Evolutionary conservation across 2,329 filamentous ascomycete genomes (phyloP), one percentile per base, ranked within the genome.

Genomic region (Onygenales sp.): DNA sequence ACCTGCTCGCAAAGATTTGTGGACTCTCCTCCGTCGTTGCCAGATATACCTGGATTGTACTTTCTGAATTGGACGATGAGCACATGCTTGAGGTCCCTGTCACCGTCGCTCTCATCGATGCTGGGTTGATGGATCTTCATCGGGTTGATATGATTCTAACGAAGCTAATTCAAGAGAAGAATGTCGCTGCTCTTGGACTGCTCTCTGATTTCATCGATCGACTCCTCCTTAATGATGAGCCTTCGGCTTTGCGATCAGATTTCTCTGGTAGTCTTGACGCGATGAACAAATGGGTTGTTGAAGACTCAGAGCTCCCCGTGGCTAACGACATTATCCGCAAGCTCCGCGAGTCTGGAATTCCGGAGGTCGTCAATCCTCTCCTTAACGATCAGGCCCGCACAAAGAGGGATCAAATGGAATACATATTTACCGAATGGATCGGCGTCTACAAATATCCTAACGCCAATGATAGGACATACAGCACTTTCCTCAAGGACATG

Each of bases 371-470:
- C 49, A 75, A 77, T 58, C 68, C 77, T 52, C 69, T 77, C 51
- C 71, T 76, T 33, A 81, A 78, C 21, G 81, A 85, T 53, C 78
- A 82, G 49, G 70, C 75, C 13, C 68, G 73, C 40, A 76, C 81
- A 34, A 84, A 84, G 60, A 82, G 84, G 57, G 88, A 95, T 57
- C 89, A 96, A 67, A 83, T 95, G 71, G 89, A 94, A 61, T 97
- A 98, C 65, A 80, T 96, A 17, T 96, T 98, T 63, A 90, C 92
- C 43, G 93, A 98, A 72, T 98, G 93, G 93, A 81, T 92, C 32
- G 84, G 86, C 55, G 79, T 96, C 6, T 86, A 80, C 72, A 86
- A 86, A 68, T 88, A 89, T 61, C 80, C 83, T n/a, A 83, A 85
- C 59, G 82, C 85, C 3, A 84, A 85, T 3, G 86, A 89, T 57